A percentile compares a stretch with the other conserved stretches of the same genome.
Evolutionary conservation across 2,329 filamentous ascomycete species (phyloP).

Genomic region (Paramyrothecium sp.): DNA sequence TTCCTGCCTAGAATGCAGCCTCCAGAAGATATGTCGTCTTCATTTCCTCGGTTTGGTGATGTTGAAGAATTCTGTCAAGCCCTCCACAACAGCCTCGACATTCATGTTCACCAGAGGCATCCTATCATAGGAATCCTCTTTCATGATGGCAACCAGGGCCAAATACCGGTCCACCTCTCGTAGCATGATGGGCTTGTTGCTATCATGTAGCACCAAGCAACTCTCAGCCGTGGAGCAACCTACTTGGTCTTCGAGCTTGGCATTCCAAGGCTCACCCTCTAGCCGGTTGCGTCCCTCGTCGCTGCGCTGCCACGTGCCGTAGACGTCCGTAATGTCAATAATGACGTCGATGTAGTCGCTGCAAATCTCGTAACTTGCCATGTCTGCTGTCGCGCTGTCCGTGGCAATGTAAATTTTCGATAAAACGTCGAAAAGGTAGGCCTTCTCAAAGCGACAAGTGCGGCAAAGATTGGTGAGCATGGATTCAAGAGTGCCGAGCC

Average conservation of each 20-base stretch:
- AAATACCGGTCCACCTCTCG: conserved; percentile 72
- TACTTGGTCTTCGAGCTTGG: conserved; percentile 63
- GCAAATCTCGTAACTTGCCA: conserved; percentile 96
- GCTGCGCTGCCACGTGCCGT: conserved; percentile 69
- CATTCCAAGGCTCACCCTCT: conserved; percentile 60
- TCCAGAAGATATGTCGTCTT: conserved; percentile 1
- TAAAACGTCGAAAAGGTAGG: conserved; percentile 94
- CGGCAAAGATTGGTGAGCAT: conserved; percentile 92
- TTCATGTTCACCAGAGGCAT: conserved; percentile 87
- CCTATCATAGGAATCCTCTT: conserved; percentile 79
- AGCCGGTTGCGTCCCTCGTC: conserved; percentile 53
- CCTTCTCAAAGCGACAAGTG: conserved; percentile 94
- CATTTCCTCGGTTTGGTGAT: conserved; percentile 59
- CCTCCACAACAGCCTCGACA: conserved; percentile 77
- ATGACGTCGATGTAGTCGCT: conserved; percentile 99
- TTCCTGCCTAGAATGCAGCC: background rate
- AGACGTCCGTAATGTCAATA: conserved; percentile 94
- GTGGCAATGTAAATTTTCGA: conserved; percentile 99
- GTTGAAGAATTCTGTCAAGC: conserved; percentile 75
- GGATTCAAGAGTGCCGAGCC: conserved; percentile 87
- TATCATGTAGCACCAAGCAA: conserved; percentile 65
- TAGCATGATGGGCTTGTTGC: conserved; percentile 63
- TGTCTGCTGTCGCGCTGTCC: conserved; percentile 88
- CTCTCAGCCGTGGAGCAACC: conserved; percentile 67
- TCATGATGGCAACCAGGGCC: conserved; percentile 82